Base-by-base conservation (phyloP, 768 basidiomycete genomes). In the Termitomyces sp. region DNA sequence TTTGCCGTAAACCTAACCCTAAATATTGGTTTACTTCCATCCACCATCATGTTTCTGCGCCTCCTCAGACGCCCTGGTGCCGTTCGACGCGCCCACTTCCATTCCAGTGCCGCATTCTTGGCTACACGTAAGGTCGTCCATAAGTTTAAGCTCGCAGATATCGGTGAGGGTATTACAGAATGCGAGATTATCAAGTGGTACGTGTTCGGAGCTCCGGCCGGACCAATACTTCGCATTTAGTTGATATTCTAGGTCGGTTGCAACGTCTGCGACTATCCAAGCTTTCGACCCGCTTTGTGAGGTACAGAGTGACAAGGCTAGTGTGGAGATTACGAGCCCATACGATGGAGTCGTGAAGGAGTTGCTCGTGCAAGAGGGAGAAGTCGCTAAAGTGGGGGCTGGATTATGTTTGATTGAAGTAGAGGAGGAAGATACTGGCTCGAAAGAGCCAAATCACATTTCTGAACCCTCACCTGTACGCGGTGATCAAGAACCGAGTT, bases 131-230 rank as follows among this genome's bases (percentile, higher is more conserved):
- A 76, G 55, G 69, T 74, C 11, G 58, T 76, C 23, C 75, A 87
- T 55, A 80, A 76, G 9, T 91, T 91, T 75, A 89, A 84, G 56
- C 81, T 91, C 40, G 89, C 89, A 1, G 89, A 92, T 67, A 91
- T 94, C 65, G 91, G 93, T 4, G 91, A 94, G 70, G 92, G 92
- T 5, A 93, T 94, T 62, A 92, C 91, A 23, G 91, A 94, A 69
- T 91, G 89, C 66, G 91, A 95, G 71, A 80, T 94, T 61, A 84
- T 95, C 47, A 86, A 85, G 68, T 94, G 92, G 91, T 89, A 59
- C 59, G 83, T 77, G 15, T 35, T 41, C 48, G 31, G 59, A 59
- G 62, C 38, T 68, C 68, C 71, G 68, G 67, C 68, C 66, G 67
- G 62, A 60, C 50, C 59, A 50, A 48, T 12, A 17, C 55, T 15